These are phyloP conservation scores for Tetraselmis chui DNA, from an alignment of 139 green algal genomes.

Conservation along the genomic window DNA sequence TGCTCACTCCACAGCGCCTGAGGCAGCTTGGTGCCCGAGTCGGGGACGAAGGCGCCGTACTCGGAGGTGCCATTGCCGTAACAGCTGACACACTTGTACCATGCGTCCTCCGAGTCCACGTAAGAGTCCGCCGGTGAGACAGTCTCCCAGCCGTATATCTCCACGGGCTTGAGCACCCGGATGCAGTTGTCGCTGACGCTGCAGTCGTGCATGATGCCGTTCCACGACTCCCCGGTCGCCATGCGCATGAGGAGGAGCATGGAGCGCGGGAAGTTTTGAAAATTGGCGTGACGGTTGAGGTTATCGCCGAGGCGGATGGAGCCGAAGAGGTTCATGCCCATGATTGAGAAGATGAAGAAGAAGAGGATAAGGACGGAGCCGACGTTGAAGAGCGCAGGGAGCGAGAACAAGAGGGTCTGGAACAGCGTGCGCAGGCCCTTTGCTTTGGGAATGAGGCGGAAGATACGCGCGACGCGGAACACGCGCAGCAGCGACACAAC, in stretches of 20 bases:
- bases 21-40: too few relatives aligned
- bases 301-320: conserved; percentile 39
- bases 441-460: conserved; percentile 63
- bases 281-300: conserved; percentile 57
- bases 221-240: conserved; percentile 68
- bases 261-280: conserved; percentile 43
- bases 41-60: too few relatives aligned
- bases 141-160: too few relatives aligned
- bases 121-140: too few relatives aligned
- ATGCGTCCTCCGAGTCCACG: too few relatives aligned
- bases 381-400: conserved; percentile 57
- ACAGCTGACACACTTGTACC: too few relatives aligned
- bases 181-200: conserved; percentile 42
- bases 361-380: conserved; percentile 57
- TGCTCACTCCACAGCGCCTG: too few relatives aligned
- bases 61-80: too few relatives aligned
- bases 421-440: too few relatives aligned
- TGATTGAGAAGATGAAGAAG: conserved; percentile 71
- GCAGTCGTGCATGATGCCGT: conserved; percentile 65
- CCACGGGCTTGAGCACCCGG: too few relatives aligned
- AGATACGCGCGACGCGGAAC: conserved; percentile 63
- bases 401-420: conserved; percentile 2
- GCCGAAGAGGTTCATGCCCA: conserved; percentile 78
- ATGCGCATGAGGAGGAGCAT: conserved; percentile 61
- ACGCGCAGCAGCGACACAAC: not conserved